Evolutionary conservation across 306 rosid species (phyloP).

Genomic region (Arachis hypogaea): DNA sequence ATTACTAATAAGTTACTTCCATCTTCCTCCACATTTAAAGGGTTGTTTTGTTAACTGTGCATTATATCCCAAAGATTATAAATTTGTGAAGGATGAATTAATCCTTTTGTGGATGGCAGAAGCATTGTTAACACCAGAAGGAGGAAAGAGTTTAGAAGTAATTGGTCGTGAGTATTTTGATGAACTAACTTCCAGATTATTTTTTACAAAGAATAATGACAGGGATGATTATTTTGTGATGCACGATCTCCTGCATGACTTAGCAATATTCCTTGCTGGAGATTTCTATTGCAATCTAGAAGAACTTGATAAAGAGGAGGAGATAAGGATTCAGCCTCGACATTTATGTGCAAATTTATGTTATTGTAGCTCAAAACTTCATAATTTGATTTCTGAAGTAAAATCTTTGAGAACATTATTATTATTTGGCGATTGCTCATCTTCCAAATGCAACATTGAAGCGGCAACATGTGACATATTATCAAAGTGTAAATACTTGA

Average conservation of each 20-base stretch:
- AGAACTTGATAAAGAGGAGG: not conserved
- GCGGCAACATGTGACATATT: not conserved
- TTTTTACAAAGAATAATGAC: not conserved
- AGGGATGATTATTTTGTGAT: not conserved
- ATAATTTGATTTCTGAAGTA: not conserved
- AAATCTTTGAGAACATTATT: slow-evolving; percentile 12
- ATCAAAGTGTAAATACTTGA: not conserved
- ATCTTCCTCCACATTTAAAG: slow-evolving; percentile 40
- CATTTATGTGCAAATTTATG: not conserved
- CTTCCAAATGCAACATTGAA: not conserved
- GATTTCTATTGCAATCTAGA: too few relatives aligned
- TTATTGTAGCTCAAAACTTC: not conserved
- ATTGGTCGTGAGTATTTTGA: slow-evolving; percentile 14
- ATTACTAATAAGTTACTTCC: not conserved
- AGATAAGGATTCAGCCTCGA: not conserved
- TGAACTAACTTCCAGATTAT: slow-evolving; percentile 6
- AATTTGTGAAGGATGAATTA: slow-evolving; percentile 23
- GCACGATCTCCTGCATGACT: slow-evolving; percentile 16
- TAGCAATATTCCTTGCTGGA: too few relatives aligned
- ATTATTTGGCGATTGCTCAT: not conserved
- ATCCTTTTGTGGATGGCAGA: slow-evolving; percentile 36
- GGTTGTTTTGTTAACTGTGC: slow-evolving; percentile 52
- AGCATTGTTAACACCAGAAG: not conserved
- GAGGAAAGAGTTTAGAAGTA: not conserved
- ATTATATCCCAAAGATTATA: slow-evolving; percentile 39